Percentiles rank a stretch among this genome's conserved stretches.
These are phyloP conservation scores for Hypoxylon sp. DNA, from an alignment of 2,329 filamentous ascomycete species.

Conservation along the genomic window DNA sequence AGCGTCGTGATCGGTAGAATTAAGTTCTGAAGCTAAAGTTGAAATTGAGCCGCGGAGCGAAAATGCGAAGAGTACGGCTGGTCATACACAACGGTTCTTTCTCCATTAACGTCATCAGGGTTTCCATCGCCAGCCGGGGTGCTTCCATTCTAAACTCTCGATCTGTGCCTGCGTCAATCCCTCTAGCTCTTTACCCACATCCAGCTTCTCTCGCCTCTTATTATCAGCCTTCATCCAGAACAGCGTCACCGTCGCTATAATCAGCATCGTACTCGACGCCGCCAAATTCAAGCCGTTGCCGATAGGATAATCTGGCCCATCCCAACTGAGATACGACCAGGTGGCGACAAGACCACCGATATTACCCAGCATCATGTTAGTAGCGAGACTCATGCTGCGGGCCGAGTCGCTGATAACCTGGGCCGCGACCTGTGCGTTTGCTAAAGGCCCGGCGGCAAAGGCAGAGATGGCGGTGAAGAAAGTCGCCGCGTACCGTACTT, in stretches of 20 bases:
- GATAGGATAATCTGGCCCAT: conserved; percentile 76
- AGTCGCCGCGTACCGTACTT: conserved; percentile 76
- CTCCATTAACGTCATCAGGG: conserved; percentile 47
- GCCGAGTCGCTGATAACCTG: conserved; percentile 81
- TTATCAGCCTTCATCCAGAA: conserved; percentile 75
- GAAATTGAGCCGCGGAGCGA: background rate
- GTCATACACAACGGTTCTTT: background rate
- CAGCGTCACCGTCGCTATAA: conserved; percentile 64
- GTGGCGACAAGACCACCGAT: conserved; percentile 77
- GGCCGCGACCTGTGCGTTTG: conserved; percentile 76
- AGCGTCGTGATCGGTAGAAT: background rate
- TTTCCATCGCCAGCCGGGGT: conserved; percentile 73
- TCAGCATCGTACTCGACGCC: conserved; percentile 66
- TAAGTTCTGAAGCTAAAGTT: background rate
- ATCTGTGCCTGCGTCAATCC: conserved; percentile 65
- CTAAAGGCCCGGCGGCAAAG: conserved; percentile 74
- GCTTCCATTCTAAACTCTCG: conserved; percentile 72
- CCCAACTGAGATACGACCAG: conserved; percentile 75
- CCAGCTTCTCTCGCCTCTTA: conserved; percentile 64
- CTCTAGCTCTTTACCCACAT: conserved; percentile 67
- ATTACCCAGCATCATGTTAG: conserved; percentile 80
- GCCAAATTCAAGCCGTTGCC: conserved; percentile 79
- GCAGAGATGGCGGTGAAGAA: conserved; percentile 77
- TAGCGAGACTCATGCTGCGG: conserved; percentile 75
- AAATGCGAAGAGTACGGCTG: background rate